Evolutionary conservation across 2,329 filamentous ascomycete species (phyloP).

Genomic region (Pyricularia pennisetigena): DNA sequence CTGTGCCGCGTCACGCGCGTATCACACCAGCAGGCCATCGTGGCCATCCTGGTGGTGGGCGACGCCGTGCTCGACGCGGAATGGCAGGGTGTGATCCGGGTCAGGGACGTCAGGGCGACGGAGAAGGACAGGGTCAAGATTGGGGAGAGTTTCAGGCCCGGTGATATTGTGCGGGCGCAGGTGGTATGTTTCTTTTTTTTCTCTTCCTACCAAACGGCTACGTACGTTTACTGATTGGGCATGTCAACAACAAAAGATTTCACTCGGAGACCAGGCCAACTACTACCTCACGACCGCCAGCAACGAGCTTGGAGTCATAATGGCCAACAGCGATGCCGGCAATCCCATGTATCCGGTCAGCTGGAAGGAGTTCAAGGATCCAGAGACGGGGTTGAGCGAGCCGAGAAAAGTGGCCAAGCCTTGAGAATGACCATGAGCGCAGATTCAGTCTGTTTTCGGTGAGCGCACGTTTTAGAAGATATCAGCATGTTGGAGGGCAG

Average conservation of each 20-base stretch:
- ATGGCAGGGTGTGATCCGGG: conserved; percentile 76
- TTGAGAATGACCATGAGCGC: conserved; percentile 26
- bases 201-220: not conserved
- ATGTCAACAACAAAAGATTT: conserved; percentile 51
- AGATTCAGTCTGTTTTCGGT: not conserved
- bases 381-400: conserved; percentile 67
- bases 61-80: conserved; percentile 63
- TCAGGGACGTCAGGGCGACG: conserved; percentile 86
- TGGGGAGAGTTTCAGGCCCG: conserved; percentile 82
- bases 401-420: conserved; percentile 89
- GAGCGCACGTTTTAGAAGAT: not conserved
- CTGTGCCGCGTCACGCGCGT: conserved; percentile 81
- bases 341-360: conserved; percentile 88
- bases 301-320: conserved; percentile 88
- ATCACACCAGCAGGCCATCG: conserved; percentile 72
- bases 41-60: conserved; percentile 77
- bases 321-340: conserved; percentile 80
- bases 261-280: conserved; percentile 83
- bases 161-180: conserved; percentile 79
- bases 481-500: not conserved
- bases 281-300: conserved; percentile 91
- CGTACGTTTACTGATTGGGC: not conserved
- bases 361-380: conserved; percentile 92
- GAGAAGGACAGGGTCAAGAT: conserved; percentile 94
- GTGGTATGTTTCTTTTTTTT: conserved; percentile 48